Evolutionary conservation across 2,329 filamentous ascomycete genomes (phyloP), one percentile per base, ranked within the genome.

Genomic region (Epichloe uncinata): DNA sequence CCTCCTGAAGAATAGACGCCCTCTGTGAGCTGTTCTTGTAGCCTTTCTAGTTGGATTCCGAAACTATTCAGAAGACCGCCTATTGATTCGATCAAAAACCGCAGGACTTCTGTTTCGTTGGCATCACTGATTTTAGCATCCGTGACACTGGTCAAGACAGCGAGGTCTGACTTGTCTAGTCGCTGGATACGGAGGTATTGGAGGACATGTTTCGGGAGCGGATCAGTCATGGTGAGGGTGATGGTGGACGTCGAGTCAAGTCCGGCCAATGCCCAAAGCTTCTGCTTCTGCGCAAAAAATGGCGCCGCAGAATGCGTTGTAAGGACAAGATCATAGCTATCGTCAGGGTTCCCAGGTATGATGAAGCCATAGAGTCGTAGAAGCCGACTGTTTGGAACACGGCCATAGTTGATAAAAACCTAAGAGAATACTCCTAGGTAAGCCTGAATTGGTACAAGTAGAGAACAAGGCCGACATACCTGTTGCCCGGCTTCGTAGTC

Each of bases 341-440:
- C 60, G 55, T 65, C 59, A 45, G 62, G 62, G 54, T 65, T 66
- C 45, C 50, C 58, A n/a, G 60, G 61, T 48, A 66, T 47, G 45
- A 67, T 58, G 54, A 67, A 67, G 56, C 63, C 63, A 55, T 66
- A 67, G 50, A 67, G 62, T 57, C 63, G 61, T 55, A 65, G 58
- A 52, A 67, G 61, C 37, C 63, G 63, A 53, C 57, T 65, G 54
- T 66, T 66, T 42, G 63, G 60, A 54, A 65, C 54, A 48, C 52
- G 40, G 16, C 62, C 62, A 53, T 66, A 66, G 50, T 60, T 57
- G 50, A 66, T 65, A 50, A 64, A 64, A 49, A 62, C 57, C 61
- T 63, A 3, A 3, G 43, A 30, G 40, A 36, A 30, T n/a, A 30
- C 13, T 18, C 15, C 20, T 13, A 15, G 9, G 41, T 49, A 26